These are phyloP conservation scores for Trichaptum fuscoviolaceum DNA, from an alignment of 768 basidiomycete species.

Conservation along the genomic window DNA sequence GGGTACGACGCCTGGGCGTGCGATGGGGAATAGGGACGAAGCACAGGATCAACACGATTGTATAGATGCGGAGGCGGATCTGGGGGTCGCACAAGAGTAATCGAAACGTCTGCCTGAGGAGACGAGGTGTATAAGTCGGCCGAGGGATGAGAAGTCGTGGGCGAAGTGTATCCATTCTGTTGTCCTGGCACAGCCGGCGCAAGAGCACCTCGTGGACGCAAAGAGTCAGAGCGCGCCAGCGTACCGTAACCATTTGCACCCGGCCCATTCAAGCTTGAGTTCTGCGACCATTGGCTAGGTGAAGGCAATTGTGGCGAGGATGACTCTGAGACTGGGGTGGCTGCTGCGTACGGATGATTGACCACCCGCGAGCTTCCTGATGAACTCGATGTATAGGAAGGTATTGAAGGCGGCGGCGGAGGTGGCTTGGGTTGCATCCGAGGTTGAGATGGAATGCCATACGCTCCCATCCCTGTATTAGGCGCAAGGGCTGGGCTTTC, in stretches of 20 bases:
- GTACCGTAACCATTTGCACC: slow-evolving; percentile 1
- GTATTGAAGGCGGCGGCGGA: background rate
- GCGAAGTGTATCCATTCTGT: background rate
- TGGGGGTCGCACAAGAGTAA: background rate
- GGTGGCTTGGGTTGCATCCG: background rate
- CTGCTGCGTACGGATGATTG: background rate
- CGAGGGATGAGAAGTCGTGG: background rate
- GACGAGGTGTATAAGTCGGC: background rate
- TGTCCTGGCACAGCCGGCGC: slow-evolving; percentile 6
- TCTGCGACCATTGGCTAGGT: background rate
- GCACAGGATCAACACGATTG: background rate
- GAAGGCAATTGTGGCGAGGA: background rate
- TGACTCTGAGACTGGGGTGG: background rate
- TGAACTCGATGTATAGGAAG: background rate
- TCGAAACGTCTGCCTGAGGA: background rate
- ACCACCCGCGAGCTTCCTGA: background rate
- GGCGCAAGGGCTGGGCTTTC: background rate
- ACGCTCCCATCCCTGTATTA: background rate
- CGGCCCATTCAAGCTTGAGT: background rate
- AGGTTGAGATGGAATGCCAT: background rate
- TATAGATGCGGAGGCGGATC: background rate
- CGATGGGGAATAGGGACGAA: slow-evolving; percentile 1
- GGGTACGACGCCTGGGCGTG: background rate
- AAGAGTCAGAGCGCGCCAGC: background rate
- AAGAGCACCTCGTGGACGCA: slow-evolving; percentile 5